phyloP scores from a whole-genome alignment of 2,329 filamentous ascomycete species.

The Beauveria brongniartii region DNA sequence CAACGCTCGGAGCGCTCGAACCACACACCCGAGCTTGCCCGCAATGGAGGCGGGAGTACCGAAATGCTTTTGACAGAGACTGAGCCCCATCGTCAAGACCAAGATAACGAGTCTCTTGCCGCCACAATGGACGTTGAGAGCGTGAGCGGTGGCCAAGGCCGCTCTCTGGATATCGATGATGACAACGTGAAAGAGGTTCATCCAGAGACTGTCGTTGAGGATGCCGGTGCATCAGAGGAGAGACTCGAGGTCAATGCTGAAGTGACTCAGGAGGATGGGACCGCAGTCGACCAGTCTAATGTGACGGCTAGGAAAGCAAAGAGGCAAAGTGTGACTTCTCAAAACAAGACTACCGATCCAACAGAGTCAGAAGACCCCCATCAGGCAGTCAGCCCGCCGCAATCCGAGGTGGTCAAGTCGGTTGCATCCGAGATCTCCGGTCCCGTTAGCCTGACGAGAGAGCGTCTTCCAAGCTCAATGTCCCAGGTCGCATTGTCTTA shows the following conservation, averaged over 20 bases:
- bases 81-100: conserved; percentile 21
- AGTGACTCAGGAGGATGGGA: background rate
- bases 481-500: conserved; percentile 76
- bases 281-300: background rate
- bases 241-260: background rate
- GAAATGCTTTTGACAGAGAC: conserved; percentile 37
- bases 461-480: conserved; percentile 58
- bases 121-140: conserved; percentile 51
- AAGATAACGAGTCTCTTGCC: conserved; percentile 44
- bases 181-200: background rate
- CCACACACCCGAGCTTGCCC: conserved; percentile 5
- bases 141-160: conserved; percentile 30
- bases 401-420: conserved; percentile 31
- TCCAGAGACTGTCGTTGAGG: background rate
- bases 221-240: background rate
- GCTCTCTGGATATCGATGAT: conserved; percentile 14
- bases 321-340: background rate
- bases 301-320: background rate
- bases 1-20: conserved; percentile 14
- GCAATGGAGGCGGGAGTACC: conserved; percentile 28
- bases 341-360: background rate
- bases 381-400: background rate
- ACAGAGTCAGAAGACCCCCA: background rate
- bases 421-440: conserved; percentile 34
- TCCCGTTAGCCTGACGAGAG: conserved; percentile 44